Evolutionary conservation across 768 basidiomycete genomes (phyloP), one percentile per base, ranked within the genome.

Genomic region (Rhodotorula sphaerocarpa): DNA sequence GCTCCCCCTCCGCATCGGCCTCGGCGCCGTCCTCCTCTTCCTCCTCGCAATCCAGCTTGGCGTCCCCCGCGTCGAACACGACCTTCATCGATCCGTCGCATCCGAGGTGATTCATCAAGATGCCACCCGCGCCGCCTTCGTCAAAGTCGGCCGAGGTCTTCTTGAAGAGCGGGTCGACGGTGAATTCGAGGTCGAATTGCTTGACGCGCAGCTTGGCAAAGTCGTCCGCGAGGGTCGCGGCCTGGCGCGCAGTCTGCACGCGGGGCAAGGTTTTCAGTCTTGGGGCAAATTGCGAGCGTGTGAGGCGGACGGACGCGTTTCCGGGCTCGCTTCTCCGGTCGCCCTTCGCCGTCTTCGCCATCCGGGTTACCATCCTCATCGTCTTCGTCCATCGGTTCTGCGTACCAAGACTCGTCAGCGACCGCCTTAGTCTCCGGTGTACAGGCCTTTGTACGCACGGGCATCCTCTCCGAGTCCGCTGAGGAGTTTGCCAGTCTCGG

Each of bases 121-220:
- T 77, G 16, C 95, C 95, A 63, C 88, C 85, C 0, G 95, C 95
- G 51, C 95, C 93, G 45, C 92, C 95, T 75, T 99, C 95, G 74
- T 99, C 95, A 72, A 99, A 97, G 73, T 99, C 95, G 28, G 89
- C 93, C 71, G 86, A 89, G 3, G 95, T 97, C 79, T 99, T 99
- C 77, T 83, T 87, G 79, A 99, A 99, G 39, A 99, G 79, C 3
- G 95, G 95, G 73, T 99, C 95, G 33, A 99, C 90, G 48, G 83
- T 86, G 75, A 95, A 95, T 73, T 96, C 95, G 36, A 97, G 81
- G 61, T 99, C 95, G 48, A 90, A 80, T 72, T 93, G 90, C 79
- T 99, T 96, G 77, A 83, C 86, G 67, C 84, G 82, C 25, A 99
- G 79, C 59, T 89, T 84, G 1, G 81, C 75, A 39, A 85, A 83